These are phyloP conservation scores for Tolypocladium ophioglossoides DNA, from an alignment of 2,329 filamentous ascomycete species.

Conservation along the genomic window DNA sequence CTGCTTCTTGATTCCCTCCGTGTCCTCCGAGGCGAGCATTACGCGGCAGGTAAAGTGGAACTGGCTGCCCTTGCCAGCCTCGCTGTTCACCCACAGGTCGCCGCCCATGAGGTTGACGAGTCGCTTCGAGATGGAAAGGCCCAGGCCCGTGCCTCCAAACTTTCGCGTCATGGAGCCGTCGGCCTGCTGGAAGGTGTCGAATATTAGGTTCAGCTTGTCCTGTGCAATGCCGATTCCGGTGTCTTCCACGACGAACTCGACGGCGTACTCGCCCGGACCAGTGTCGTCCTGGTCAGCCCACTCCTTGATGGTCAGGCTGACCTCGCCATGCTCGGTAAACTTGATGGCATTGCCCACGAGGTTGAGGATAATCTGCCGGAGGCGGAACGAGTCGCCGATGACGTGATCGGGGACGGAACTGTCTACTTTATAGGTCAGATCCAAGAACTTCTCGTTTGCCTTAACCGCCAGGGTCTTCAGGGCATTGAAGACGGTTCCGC, in stretches of 20 bases:
- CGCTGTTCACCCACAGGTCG: slow-evolving; percentile 90
- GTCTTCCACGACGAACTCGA: slow-evolving; percentile 92
- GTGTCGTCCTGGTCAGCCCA: slow-evolving; percentile 52
- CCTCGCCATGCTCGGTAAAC: slow-evolving; percentile 93
- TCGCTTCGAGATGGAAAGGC: slow-evolving; percentile 88
- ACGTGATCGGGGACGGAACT: slow-evolving; percentile 91
- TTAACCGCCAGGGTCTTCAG: slow-evolving; percentile 95
- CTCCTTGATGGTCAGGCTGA: slow-evolving; percentile 81
- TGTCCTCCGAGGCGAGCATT: slow-evolving; percentile 69
- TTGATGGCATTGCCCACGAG: slow-evolving; percentile 98
- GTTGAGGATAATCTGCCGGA: slow-evolving; percentile 94
- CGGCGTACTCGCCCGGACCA: slow-evolving; percentile 69
- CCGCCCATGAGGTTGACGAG: slow-evolving; percentile 94
- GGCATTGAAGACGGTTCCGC: slow-evolving; percentile 93
- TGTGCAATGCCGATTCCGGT: slow-evolving; percentile 94
- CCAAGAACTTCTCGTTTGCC: slow-evolving; percentile 90
- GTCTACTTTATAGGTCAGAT: slow-evolving; percentile 88
- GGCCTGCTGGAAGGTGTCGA: slow-evolving; percentile 97
- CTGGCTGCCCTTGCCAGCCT: slow-evolving; percentile 80
- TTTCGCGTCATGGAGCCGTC: slow-evolving; percentile 94
- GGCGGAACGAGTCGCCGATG: slow-evolving; percentile 89
- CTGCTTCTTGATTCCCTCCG: slow-evolving; percentile 69
- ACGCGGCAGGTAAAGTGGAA: slow-evolving; percentile 97
- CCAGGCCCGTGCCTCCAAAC: slow-evolving; percentile 89
- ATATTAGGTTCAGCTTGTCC: slow-evolving; percentile 93